phyloP scores from a whole-genome alignment of 495 filamentous ascomycete species.

The Cetradonia linearis region DNA sequence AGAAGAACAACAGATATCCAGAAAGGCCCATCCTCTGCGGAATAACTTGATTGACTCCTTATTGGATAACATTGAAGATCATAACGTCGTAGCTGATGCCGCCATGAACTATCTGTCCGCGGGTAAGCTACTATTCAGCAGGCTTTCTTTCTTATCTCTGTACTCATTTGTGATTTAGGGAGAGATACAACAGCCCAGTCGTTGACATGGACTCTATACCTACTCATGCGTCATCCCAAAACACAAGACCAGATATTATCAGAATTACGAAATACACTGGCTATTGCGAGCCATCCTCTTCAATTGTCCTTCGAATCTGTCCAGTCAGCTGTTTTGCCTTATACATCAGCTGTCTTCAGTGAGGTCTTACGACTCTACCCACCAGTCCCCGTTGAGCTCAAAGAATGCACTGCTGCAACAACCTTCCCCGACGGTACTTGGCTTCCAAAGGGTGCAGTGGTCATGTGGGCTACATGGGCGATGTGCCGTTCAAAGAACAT shows the following conservation, averaged over 20 bases:
- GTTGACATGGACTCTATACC: slow-evolving; percentile 49
- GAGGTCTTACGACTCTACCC: slow-evolving; percentile 47
- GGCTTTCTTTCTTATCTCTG: not conserved
- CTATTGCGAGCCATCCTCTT: slow-evolving; percentile 1
- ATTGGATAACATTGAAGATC: slow-evolving; percentile 41
- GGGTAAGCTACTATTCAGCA: slow-evolving; percentile 20
- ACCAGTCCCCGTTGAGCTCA: slow-evolving; percentile 52
- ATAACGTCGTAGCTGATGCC: slow-evolving; percentile 44
- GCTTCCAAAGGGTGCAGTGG: slow-evolving; percentile 39
- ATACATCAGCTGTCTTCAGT: slow-evolving; percentile 47
- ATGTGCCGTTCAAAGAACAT: slow-evolving; percentile 46
- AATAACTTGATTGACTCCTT: slow-evolving; percentile 45
- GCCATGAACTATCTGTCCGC: slow-evolving; percentile 53
- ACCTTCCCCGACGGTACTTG: slow-evolving; percentile 49
- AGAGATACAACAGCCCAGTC: slow-evolving; percentile 53
- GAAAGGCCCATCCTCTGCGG: slow-evolving; percentile 29
- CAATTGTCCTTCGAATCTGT: slow-evolving; percentile 29
- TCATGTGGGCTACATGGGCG: slow-evolving; percentile 51
- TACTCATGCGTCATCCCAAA: slow-evolving; percentile 40
- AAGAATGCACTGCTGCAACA: slow-evolving; percentile 40
- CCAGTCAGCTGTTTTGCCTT: slow-evolving; percentile 38
- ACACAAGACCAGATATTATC: slow-evolving; percentile 31
- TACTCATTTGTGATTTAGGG: slow-evolving; percentile 28
- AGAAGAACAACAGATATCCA: slow-evolving; percentile 4
- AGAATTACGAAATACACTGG: slow-evolving; percentile 30